Percentiles rank a stretch among this genome's conserved stretches.
Evolutionary conservation across 202 grass and related monocot genomes (phyloP).

Genomic region (Cymbopogon flexuosus): DNA sequence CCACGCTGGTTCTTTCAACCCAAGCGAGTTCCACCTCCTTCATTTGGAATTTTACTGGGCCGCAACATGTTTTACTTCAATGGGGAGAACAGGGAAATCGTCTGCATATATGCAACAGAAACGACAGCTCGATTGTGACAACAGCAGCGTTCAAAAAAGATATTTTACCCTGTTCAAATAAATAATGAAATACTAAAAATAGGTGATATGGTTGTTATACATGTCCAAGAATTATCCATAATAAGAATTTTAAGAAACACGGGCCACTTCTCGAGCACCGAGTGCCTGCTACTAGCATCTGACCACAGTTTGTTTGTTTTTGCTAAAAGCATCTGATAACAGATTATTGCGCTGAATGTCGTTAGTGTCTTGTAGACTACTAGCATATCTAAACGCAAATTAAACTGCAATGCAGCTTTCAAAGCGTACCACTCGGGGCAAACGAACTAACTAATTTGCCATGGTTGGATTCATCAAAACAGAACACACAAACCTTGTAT

Average conservation of each 20-base stretch:
- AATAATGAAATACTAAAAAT: background rate
- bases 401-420: background rate
- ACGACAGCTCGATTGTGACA: background rate
- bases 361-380: background rate
- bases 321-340: background rate
- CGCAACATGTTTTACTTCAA: conserved; percentile 24
- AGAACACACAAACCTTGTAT: background rate
- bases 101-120: background rate
- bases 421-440: background rate
- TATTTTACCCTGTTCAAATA: background rate
- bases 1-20: background rate
- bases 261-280: background rate
- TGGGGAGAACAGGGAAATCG: conserved; percentile 29
- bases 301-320: background rate
- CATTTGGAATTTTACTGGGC: background rate
- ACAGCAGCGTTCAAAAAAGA: background rate
- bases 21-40: background rate
- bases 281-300: background rate
- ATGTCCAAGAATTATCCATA: background rate
- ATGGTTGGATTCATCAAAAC: background rate
- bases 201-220: background rate
- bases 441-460: background rate
- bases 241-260: background rate
- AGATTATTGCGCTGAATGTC: background rate
- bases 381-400: background rate